phyloP scores from a whole-genome alignment of 805 yeast species.

The Candida silvatica region DNA sequence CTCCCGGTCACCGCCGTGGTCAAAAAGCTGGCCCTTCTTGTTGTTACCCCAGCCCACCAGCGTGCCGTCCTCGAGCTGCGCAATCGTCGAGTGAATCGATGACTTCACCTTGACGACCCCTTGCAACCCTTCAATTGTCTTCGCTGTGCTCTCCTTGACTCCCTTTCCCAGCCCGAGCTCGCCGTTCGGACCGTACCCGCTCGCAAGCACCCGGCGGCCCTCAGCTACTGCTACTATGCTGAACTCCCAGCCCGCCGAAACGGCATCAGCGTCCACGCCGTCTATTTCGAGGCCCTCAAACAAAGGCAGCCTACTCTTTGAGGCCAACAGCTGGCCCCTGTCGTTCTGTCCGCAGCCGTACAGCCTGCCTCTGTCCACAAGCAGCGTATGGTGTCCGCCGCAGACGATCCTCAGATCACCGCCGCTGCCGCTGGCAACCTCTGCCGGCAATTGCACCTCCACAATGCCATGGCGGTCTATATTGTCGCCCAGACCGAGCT shows the following conservation, averaged over 20 bases:
- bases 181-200: slow-evolving; percentile 66
- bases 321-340: slow-evolving; percentile 2
- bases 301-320: too few species aligned
- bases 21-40: slow-evolving; percentile 49
- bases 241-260: slow-evolving; percentile 72
- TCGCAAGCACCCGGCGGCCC: slow-evolving; percentile 34
- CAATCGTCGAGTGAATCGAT: slow-evolving; percentile 39
- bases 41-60: slow-evolving; percentile 64
- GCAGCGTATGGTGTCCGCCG: slow-evolving; percentile 84
- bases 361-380: slow-evolving; percentile 43
- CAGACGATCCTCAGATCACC: slow-evolving; percentile 37
- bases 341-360: slow-evolving; percentile 42
- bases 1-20: slow-evolving; percentile 3
- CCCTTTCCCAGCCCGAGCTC: slow-evolving; percentile 53
- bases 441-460: slow-evolving; percentile 1
- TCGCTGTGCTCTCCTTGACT: not conserved
- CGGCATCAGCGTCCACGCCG: slow-evolving; percentile 26
- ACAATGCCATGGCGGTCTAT: slow-evolving; percentile 36
- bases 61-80: slow-evolving; percentile 30
- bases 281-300: slow-evolving; percentile 30
- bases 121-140: not conserved
- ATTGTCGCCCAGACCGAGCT: slow-evolving; percentile 53
- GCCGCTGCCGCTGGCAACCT: not conserved
- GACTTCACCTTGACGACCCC: slow-evolving; percentile 15
- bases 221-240: slow-evolving; percentile 38